Evolutionary conservation across 176 grass and related monocot genomes (phyloP).

Genomic region (Triticum timopheevii): DNA sequence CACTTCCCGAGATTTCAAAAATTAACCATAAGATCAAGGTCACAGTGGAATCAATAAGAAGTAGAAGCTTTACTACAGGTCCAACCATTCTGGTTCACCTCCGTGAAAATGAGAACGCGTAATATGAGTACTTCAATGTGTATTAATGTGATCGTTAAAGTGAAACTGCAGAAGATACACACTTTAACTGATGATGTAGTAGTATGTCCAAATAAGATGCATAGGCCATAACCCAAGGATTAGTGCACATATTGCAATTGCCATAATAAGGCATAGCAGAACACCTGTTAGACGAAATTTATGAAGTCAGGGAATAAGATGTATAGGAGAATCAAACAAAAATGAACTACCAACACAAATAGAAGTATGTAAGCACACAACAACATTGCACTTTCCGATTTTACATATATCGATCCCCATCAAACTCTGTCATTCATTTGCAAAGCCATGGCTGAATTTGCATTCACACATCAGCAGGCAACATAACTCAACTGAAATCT

Average conservation of each 20-base stretch:
- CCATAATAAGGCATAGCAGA: conserved; percentile 87
- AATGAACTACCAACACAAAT: neutral
- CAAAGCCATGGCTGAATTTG: neutral
- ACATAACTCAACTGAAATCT: conserved; percentile 17
- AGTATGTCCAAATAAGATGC: conserved; percentile 89
- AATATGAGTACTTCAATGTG: conserved; percentile 32
- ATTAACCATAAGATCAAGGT: conserved; percentile 69
- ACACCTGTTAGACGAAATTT: conserved; percentile 46
- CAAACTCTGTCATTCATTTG: neutral
- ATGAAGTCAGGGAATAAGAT: neutral
- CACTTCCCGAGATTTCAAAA: conserved; percentile 61
- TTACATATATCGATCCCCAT: neutral
- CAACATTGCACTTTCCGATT: neutral
- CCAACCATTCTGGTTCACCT: conserved; percentile 77
- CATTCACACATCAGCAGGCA: neutral
- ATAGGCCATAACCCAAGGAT: conserved; percentile 88
- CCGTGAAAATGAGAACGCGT: conserved; percentile 36
- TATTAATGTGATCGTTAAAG: neutral
- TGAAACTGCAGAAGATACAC: conserved; percentile 22
- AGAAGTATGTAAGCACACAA: neutral
- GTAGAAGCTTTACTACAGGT: conserved; percentile 77
- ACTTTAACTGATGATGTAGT: conserved; percentile 72
- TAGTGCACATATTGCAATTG: conserved; percentile 73
- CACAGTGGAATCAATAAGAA: conserved; percentile 57
- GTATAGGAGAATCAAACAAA: neutral